Conservation (phyloP, 192 early-diverging fungal genomes). For the Phlyctochytrium bullatum region DNA sequence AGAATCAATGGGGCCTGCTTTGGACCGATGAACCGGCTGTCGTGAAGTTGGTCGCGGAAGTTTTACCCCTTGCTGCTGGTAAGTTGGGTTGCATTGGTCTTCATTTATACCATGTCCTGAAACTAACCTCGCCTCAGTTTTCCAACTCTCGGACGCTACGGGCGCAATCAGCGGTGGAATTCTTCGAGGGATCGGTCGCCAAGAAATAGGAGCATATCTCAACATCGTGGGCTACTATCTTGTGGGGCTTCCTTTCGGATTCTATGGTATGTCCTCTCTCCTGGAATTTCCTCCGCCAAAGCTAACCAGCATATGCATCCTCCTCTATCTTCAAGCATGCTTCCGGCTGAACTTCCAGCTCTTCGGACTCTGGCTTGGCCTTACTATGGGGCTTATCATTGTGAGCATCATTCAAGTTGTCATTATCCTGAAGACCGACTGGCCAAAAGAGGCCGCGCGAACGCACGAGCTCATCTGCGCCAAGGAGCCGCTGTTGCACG, state of each 20-base stretch:
- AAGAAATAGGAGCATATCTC: slow-evolving; percentile 57
- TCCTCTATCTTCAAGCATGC: slow-evolving; percentile 41
- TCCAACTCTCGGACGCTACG: slow-evolving; percentile 48
- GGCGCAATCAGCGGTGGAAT: slow-evolving; percentile 55
- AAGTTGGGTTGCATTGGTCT: neutral
- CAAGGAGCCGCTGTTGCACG: too few species aligned
- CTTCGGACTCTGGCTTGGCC: slow-evolving; percentile 47
- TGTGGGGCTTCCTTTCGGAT: slow-evolving; percentile 19
- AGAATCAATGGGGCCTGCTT: slow-evolving; percentile 44
- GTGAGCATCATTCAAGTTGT: slow-evolving; percentile 43
- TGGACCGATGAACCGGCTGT: slow-evolving; percentile 70
- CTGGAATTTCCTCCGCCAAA: neutral
- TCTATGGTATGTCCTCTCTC: slow-evolving; percentile 2
- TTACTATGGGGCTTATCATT: slow-evolving; percentile 49
- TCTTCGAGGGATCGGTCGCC: slow-evolving; percentile 75
- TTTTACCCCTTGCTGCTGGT: slow-evolving; percentile 75
- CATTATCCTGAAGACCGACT: slow-evolving; percentile 38
- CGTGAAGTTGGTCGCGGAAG: slow-evolving; percentile 63
- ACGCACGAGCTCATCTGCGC: slow-evolving; percentile 7
- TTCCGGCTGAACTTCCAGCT: slow-evolving; percentile 35
- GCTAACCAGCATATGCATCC: slow-evolving; percentile 61
- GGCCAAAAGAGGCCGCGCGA: slow-evolving; percentile 32
- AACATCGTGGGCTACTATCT: slow-evolving; percentile 36
- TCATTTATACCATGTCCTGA: neutral
- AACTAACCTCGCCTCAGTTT: slow-evolving; percentile 6